Conservation (phyloP, 441 rosid genomes). For the Bruguiera hainesii region DNA sequence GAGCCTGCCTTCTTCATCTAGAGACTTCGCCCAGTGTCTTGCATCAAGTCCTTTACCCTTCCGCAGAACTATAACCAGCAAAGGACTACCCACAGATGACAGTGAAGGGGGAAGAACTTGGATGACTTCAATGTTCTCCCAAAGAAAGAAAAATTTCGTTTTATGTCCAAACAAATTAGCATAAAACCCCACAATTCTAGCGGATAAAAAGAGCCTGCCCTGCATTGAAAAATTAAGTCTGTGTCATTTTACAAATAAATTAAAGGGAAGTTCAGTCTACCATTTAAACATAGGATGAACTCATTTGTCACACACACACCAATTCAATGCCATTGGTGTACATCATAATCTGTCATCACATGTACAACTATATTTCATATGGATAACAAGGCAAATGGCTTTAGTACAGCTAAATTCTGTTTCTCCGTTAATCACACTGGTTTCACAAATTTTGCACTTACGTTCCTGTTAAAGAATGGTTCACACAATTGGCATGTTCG, state of each 20-base stretch:
- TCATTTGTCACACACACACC: too few relatives aligned
- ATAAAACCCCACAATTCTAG: conserved; percentile 82
- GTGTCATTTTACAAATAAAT: background rate
- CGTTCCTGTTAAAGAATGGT: background rate
- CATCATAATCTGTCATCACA: too few relatives aligned
- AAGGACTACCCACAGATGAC: conserved; percentile 73
- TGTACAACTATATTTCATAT: too few relatives aligned
- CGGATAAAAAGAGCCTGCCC: conserved; percentile 87
- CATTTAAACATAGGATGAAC: background rate
- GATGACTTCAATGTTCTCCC: conserved; percentile 86
- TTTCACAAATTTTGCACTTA: background rate
- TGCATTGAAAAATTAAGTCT: conserved; percentile 28
- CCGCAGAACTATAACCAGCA: conserved; percentile 49
- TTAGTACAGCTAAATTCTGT: background rate
- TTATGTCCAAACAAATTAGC: conserved; percentile 85
- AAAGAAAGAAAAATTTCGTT: conserved; percentile 73
- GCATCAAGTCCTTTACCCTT: conserved; percentile 72
- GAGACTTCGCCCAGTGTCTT: conserved; percentile 70
- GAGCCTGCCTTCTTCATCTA: conserved; percentile 79
- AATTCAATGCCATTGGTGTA: too few relatives aligned
- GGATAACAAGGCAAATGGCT: background rate
- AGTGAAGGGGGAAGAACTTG: conserved; percentile 68
- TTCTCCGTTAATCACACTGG: background rate
- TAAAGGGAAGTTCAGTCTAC: background rate
- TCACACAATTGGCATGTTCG: background rate